Percentiles rank a stretch among this genome's conserved stretches.
Evolutionary conservation across 106 monocot species (phyloP).

Genomic region (Platanthera zijinensis): DNA sequence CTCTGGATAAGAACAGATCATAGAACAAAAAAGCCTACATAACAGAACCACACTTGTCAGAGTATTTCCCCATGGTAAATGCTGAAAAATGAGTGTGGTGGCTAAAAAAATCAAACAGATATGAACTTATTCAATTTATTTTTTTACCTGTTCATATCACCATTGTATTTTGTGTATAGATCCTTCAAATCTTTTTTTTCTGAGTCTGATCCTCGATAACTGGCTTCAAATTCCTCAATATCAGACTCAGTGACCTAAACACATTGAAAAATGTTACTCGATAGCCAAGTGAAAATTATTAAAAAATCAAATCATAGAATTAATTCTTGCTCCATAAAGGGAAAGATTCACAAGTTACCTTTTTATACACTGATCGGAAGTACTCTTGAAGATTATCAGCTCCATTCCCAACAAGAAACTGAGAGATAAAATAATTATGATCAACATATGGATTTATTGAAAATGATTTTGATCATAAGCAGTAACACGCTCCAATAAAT

Average conservation of each 20-base stretch:
- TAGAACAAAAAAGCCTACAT: conserved; percentile 79
- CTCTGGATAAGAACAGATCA: conserved; percentile 90
- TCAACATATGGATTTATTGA: background rate
- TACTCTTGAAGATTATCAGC: conserved; percentile 71
- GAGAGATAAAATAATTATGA: conserved; percentile 2
- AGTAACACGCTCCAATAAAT: background rate
- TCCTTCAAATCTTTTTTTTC: conserved; percentile 94
- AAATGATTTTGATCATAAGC: background rate
- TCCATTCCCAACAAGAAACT: conserved; percentile 76
- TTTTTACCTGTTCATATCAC: conserved; percentile 80
- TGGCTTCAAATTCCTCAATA: conserved; percentile 94
- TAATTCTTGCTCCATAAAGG: background rate
- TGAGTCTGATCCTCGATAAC: conserved; percentile 84
- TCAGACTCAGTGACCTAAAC: conserved; percentile 85
- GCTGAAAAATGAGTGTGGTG: background rate
- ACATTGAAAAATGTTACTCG: background rate
- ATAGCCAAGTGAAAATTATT: background rate
- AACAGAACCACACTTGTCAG: background rate
- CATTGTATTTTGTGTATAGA: conserved; percentile 66
- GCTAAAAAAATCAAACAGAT: too few relatives aligned
- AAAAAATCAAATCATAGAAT: background rate
- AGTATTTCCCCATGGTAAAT: background rate
- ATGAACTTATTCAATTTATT: too few relatives aligned
- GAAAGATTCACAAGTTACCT: conserved; percentile 25
- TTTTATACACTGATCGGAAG: conserved; percentile 76